Base-by-base conservation (phyloP, 371 early-diverging fungal genomes). In the Rhizopus microsporus region DNA sequence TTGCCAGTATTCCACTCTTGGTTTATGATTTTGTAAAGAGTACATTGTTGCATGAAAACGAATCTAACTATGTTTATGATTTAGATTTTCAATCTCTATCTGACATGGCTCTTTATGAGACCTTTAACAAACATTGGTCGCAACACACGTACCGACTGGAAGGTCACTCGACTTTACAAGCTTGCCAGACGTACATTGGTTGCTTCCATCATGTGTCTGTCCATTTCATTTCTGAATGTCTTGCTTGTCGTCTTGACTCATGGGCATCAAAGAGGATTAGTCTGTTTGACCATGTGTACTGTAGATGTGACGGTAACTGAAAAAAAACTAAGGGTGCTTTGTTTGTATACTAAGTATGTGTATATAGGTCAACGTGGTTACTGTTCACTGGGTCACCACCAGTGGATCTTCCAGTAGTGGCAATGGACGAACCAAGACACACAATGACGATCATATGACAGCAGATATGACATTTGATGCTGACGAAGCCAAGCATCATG, bases 321-420 rank as follows among this genome's bases (percentile, higher is more conserved):
- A 42, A 2, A 8, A 15, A 44, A 32, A 39, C 32, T 6, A 15
- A 33, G 8, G 47, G 12, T 30, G 1, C 15, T 33, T 23, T 56
- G 13, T 59, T 31, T 57, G 32, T 57, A 33, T 47, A 40, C 43
- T 9, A 9, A 7, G 33, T 15, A 2, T 62, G 38, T 16, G 5
- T 17, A 17, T 17, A 17, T 59, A 78, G 78, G 65, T 81, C 32
- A 84, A 84, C 34, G 81, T 80, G 10, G 67, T 81, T 37, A 70
- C 78, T n/a, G 75, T 84, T 15, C 78, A 84, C 54, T 83, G 84
- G 84, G 83, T 83, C 34, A 68, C 68, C 4, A 57, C 59, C 23
- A 60, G 33, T 43, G 54, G 46, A 38, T 30, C 51, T 7, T 64
- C 61, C 30, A 43, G 46, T n/a, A 53, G 35, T 32, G 52, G 51